These are phyloP conservation scores for Aspergillus udagawae DNA, from an alignment of 2,329 filamentous ascomycete genomes.

Conservation along the genomic window DNA sequence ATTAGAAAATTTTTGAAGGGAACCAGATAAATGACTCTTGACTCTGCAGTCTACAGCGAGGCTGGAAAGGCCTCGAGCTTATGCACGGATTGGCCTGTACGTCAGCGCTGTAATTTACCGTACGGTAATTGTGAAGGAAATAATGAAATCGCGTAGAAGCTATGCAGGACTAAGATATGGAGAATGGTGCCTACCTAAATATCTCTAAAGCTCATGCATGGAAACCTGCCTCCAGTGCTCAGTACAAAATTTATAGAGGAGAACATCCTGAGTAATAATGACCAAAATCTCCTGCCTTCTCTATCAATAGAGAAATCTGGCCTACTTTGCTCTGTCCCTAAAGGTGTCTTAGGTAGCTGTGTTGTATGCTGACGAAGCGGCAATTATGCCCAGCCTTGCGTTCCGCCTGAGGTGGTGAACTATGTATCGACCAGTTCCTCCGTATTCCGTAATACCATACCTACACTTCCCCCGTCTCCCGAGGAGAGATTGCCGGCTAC, in stretches of 20 bases:
- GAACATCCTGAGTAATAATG: not conserved
- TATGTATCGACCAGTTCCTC: not conserved
- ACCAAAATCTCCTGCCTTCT: not conserved
- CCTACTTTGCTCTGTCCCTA: not conserved
- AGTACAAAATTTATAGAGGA: not conserved
- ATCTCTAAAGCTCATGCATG: not conserved
- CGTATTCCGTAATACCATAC: not conserved
- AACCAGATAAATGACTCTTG: constrained; percentile 6
- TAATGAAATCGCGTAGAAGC: not conserved
- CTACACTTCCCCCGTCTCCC: not conserved
- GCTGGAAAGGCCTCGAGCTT: constrained; percentile 10
- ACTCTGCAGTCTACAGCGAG: constrained; percentile 10
- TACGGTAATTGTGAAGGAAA: not conserved
- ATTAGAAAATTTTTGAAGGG: constrained; percentile 1
- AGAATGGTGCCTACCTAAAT: too few species aligned
- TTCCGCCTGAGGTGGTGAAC: not conserved
- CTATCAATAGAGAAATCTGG: not conserved
- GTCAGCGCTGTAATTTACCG: constrained; percentile 9
- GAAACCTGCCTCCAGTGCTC: not conserved
- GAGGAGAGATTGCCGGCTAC: not conserved
- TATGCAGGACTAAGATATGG: not conserved
- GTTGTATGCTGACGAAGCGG: not conserved
- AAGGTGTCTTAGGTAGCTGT: not conserved
- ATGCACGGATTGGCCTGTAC: not conserved
- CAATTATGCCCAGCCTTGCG: not conserved